Base-by-base conservation (phyloP, 1,284 basidiomycete species). In the Ustilago shanxiensis region DNA sequence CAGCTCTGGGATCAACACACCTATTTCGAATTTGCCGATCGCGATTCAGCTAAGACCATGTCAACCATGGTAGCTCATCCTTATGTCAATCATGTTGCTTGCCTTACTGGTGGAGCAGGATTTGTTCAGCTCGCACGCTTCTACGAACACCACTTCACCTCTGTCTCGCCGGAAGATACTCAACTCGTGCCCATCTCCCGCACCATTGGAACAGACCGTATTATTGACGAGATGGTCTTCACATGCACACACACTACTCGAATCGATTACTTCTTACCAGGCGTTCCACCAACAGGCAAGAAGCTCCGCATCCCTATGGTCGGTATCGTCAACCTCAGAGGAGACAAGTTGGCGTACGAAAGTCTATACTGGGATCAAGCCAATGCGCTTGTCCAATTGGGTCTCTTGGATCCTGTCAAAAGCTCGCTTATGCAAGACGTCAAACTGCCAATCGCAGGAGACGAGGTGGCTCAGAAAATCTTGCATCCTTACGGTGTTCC, bases 171-270 rank as follows among this genome's bases (percentile, higher is more conserved):
- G 3, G 52, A 45, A 6, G 71, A 73, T 29, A 68, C 71, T 3
- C 20, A 41, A 13, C 60, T 73, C 0, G 39, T 73, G 3, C 54
- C 54, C 13, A 64, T 73, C 37, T 68, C 71, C 2, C 52, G 66
- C 4, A 73, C 71, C 1, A 58, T 73, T 3, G 66, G 65, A 1
- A 41, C 58, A 0, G 71, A 73, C 31, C 35, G 71, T 1, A 73
- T 73, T 44, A 73, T 73, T 22, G 71, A 73, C 35, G 71, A 73
- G n/a, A 68, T 73, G 65, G 61, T 73, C 18, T 73, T 73, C 44
- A 35, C 29, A 4, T 73, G 66, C 26, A 73, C 71, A 8, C 71
- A 73, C 20, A 73, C 71, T 1, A 73, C 71, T 13, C 29, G 29
- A 56, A 66, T 72, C 52, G 70, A 72, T 11, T 72, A 72, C 61